Conservation (phyloP, 768 basidiomycete species). For the Lentinus brumalis region DNA sequence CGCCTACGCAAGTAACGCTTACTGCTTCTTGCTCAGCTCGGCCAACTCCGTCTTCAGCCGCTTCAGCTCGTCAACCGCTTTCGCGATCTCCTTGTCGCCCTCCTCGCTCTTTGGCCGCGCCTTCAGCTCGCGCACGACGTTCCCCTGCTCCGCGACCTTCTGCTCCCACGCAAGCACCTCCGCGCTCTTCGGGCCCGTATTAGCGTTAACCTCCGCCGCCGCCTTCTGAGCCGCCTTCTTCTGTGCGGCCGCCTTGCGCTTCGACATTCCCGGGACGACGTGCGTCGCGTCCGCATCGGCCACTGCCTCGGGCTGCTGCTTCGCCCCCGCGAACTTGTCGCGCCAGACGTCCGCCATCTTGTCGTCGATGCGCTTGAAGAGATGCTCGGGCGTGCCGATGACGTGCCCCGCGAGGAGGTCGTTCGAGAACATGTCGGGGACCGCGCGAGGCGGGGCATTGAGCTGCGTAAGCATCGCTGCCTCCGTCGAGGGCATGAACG, state of each 20-base stretch:
- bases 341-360: conserved; percentile 85
- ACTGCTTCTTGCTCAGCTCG: conserved; percentile 24
- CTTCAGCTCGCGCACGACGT: conserved; percentile 72
- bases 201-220: conserved; percentile 30
- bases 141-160: conserved; percentile 76
- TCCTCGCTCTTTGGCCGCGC: conserved; percentile 60
- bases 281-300: conserved; percentile 44
- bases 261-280: conserved; percentile 52
- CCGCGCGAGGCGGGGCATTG: conserved; percentile 82
- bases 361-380: conserved; percentile 95
- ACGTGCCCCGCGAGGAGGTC: conserved; percentile 88
- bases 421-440: conserved; percentile 70
- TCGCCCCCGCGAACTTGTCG: conserved; percentile 72
- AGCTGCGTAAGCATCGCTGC: conserved; percentile 81
- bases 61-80: conserved; percentile 66
- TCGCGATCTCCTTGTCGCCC: conserved; percentile 61
- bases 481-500: conserved; percentile 95
- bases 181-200: conserved; percentile 63
- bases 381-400: conserved; percentile 82
- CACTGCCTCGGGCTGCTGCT: conserved; percentile 34
- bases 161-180: conserved; percentile 74
- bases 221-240: conserved; percentile 47
- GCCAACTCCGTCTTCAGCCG: conserved; percentile 62
- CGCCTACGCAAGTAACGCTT: too few species aligned
- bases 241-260: conserved; percentile 51